Base-by-base conservation (phyloP, 768 basidiomycete genomes). In the Leucosporidium yakuticum region DNA sequence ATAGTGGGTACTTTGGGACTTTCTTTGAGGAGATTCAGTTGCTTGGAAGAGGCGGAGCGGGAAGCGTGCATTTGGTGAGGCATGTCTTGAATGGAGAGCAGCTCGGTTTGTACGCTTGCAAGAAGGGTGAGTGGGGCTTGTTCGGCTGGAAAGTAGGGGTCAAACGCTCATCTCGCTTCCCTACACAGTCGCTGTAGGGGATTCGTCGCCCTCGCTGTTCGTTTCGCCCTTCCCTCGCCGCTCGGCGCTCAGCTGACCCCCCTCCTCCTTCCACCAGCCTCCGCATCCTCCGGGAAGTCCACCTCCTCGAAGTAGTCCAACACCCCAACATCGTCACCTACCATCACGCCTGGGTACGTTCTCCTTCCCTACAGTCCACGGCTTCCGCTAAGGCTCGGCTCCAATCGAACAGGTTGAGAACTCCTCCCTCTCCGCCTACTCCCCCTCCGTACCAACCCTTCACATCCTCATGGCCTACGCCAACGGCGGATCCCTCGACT, bases 251-350 rank as follows among this genome's bases (percentile, higher is more conserved):
- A 47, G 39, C 25, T 12, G 19, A 14, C 39, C 27, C 11, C 39
- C 27, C 11, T 17, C 27, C 12, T 15, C 3, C 44, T 47, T 9
- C 6, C 34, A 25, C 19, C 39, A 47, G 29, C 9, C 68, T 77
- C 32, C 76, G 75, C 50, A 77, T 80, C 71, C 69, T 79, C 4
- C 71, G 75, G 2, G 78, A 78, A 65, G 80, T 81, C 6, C 70
- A 78, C 47, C 72, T 80, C 11, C 77, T 80, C 55, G 79, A 81
- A 55, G 67, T 75, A 4, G 65, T 80, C 1, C 70, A 79, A 49
- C 80, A 81, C 68, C 78, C 77, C n/a, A 80, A 81, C 61, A 78
- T 81, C 73, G 77, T 80, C 62, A 75, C 78, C 19, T 80, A 80
- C 59, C 79, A 80, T 68, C 79, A 80, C 61, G 78, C 79, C 14